Base-by-base conservation (phyloP, 2,329 filamentous ascomycete genomes). In the Colletotrichum neosansevieriae region DNA sequence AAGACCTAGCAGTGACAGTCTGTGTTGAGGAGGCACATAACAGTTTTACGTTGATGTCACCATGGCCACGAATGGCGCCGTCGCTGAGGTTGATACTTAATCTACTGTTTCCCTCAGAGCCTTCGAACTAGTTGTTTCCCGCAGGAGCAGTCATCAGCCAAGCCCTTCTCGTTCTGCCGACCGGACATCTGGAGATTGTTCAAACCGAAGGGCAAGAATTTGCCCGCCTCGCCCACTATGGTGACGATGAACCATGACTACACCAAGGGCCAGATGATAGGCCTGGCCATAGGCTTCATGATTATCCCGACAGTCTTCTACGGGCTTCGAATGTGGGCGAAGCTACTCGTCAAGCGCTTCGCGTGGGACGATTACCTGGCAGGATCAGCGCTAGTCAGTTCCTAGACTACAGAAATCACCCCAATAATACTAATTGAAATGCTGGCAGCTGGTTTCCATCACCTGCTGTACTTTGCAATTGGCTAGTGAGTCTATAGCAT, bases 261-360 rank as follows among this genome's bases (percentile, higher is more conserved):
- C 45, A 58, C 69, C 60, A 70, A 69, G 34, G 53, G 56, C 44
- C 69, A 70, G 34, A 68, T 69, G 60, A 59, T 70, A 34, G 61
- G 54, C 17, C 60, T 70, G n/a, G 69, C 69, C 10, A 34, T 70
- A 19, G 60, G 50, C 1, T 70, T 70, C 40, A 70, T 65, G 65
- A 50, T 69, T 21, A 59, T 69, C 42, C 61, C 69, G 6, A 64
- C 50, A 9, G 34, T 59, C 3, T 70, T 70, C 7, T 70, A 69
- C 10, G 51, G 36, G 1, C 34, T 70, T 15, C 65, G 69, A 9
- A 45, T 70, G 4, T 70, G 69, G 69, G 69, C 69, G 36, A 68
- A 67, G 61, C 19, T 70, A 12, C 53, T 70, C 4, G 67, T 69
- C 65, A 61, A 68, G 15, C 61, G 69, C 2, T 58, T 70, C 19